Percentiles rank a stretch among this genome's conserved stretches.
Conservation (phyloP, 768 basidiomycete species). For the Panaeolus papilionaceus region DNA sequence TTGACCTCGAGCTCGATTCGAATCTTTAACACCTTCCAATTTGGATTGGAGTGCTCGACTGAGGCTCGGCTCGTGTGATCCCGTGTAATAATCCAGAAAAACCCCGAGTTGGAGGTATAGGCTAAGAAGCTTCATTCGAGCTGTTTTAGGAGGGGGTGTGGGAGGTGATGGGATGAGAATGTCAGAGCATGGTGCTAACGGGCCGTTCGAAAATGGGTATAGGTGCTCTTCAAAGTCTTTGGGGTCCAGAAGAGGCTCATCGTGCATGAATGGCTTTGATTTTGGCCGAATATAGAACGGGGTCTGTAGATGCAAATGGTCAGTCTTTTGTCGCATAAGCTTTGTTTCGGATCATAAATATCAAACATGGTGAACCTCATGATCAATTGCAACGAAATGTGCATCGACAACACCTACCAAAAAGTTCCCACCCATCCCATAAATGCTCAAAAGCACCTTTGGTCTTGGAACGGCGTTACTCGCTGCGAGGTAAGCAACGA, state of each 20-base stretch:
- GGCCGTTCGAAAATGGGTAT: slow-evolving; percentile 42
- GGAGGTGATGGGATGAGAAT: slow-evolving; percentile 40
- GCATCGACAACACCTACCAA: slow-evolving; percentile 35
- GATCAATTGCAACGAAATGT: too few relatives aligned
- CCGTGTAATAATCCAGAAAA: slow-evolving; percentile 65
- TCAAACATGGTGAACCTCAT: too few relatives aligned
- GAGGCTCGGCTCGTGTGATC: slow-evolving; percentile 51
- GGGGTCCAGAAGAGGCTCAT: slow-evolving; percentile 60
- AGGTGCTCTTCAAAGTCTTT: slow-evolving; percentile 53
- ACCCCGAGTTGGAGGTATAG: slow-evolving; percentile 69
- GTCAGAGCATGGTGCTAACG: slow-evolving; percentile 37
- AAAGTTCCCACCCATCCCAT: slow-evolving; percentile 69
- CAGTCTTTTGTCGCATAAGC: background rate
- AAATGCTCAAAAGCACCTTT: slow-evolving; percentile 59
- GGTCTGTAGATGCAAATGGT: slow-evolving; percentile 38
- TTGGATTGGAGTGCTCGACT: slow-evolving; percentile 45
- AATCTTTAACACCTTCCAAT: slow-evolving; percentile 17
- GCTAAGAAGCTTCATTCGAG: slow-evolving; percentile 62
- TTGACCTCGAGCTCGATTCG: slow-evolving; percentile 4
- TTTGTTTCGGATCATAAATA: too few relatives aligned
- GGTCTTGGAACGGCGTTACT: slow-evolving; percentile 54
- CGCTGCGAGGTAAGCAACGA: slow-evolving; percentile 66
- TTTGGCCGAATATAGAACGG: slow-evolving; percentile 58
- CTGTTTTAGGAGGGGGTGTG: slow-evolving; percentile 50
- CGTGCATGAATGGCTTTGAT: slow-evolving; percentile 54